These are phyloP conservation scores for Elongisporangium prolatum DNA, from an alignment of 352 stramenopile species.

Conservation along the genomic window DNA sequence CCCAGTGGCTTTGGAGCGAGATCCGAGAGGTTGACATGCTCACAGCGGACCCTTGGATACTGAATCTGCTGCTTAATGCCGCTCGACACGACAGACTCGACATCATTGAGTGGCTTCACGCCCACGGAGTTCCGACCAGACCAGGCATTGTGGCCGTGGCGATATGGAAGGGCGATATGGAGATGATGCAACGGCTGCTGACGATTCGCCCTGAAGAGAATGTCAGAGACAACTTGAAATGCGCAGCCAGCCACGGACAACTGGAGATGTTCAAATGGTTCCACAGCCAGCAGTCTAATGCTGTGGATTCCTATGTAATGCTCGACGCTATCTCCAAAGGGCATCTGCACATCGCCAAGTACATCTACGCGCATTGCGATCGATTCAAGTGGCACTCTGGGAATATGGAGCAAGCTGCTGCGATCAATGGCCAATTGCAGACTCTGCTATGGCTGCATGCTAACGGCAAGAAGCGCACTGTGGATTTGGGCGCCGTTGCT, in stretches of 20 bases:
- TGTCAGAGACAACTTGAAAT: neutral
- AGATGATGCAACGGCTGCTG: neutral
- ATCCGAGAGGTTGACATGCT: neutral
- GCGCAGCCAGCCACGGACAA: neutral
- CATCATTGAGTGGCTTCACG: neutral
- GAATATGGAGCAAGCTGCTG: neutral
- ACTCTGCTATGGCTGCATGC: neutral
- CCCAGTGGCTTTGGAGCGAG: neutral
- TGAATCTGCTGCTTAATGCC: neutral
- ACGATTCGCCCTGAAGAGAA: neutral
- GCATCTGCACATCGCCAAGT: constrained; percentile 32
- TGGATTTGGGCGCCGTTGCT: neutral
- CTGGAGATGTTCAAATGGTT: neutral
- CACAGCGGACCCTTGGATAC: neutral
- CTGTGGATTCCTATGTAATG: neutral
- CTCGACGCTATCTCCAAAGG: constrained; percentile 25
- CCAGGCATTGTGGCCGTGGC: no score
- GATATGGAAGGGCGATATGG: neutral
- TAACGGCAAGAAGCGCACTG: neutral
- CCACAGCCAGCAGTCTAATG: neutral
- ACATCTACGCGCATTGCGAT: constrained; percentile 9
- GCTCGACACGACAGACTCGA: neutral
- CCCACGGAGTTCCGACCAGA: neutral
- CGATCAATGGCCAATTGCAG: neutral
- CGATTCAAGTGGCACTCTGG: neutral